Conservation (phyloP, 2,329 filamentous ascomycete genomes). For the Graphiopsis chlorocephala region DNA sequence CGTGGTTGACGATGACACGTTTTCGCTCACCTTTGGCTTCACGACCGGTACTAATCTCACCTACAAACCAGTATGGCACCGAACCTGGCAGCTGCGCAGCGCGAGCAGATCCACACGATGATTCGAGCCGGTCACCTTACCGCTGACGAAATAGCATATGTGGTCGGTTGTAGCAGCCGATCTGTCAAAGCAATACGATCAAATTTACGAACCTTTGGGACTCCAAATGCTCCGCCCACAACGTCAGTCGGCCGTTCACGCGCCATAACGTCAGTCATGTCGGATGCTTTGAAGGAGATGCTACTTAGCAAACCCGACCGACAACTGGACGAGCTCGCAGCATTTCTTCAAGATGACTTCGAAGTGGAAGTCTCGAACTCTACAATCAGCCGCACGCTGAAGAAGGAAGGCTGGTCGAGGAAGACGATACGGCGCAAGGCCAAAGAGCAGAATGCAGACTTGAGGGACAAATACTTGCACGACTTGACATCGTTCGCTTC, state of each 20-base stretch:
- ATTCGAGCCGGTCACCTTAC: not conserved
- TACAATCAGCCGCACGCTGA: not conserved
- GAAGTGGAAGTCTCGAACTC: not conserved
- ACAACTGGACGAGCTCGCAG: not conserved
- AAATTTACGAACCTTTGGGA: not conserved
- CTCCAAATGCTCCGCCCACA: not conserved
- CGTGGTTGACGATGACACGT: too few species aligned
- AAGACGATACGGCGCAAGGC: not conserved
- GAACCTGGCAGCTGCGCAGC: not conserved
- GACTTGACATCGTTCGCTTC: conserved; percentile 1
- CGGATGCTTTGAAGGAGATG: not conserved
- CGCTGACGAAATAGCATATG: not conserved
- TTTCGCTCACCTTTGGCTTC: too few species aligned
- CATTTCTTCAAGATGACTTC: not conserved
- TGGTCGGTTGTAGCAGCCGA: not conserved
- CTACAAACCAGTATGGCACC: too few species aligned
- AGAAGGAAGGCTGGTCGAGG: not conserved
- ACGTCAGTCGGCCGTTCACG: not conserved
- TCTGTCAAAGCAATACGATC: not conserved
- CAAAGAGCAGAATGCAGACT: not conserved
- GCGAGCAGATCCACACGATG: not conserved
- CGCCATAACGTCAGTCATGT: not conserved
- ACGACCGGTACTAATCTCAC: too few species aligned
- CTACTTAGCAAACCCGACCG: not conserved
- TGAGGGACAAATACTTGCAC: conserved; percentile 10